phyloP scores from a whole-genome alignment of 1,284 basidiomycete species.

The Cerrena zonata region DNA sequence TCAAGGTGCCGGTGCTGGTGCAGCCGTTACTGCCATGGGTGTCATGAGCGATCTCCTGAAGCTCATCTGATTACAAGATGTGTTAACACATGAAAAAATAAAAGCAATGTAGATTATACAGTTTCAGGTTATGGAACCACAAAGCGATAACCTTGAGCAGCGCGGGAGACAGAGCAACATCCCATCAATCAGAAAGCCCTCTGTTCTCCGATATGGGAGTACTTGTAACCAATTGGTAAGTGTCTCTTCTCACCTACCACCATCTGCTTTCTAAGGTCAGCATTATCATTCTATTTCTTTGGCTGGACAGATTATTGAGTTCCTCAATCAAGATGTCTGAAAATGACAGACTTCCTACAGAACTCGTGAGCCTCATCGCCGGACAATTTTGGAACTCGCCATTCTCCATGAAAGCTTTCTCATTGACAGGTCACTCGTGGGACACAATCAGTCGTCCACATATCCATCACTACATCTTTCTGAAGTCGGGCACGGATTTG shows the following conservation, averaged over 20 bases:
- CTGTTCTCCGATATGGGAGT: no score
- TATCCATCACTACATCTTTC: neutral
- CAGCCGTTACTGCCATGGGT: slow-evolving; percentile 97
- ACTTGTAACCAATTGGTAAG: no score
- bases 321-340: no score
- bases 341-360: no score
- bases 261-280: no score
- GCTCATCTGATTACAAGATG: slow-evolving; percentile 29
- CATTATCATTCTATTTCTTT: no score
- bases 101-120: neutral
- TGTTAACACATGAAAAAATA: neutral
- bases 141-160: no score
- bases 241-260: no score
- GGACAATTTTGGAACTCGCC: neutral
- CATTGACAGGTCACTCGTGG: neutral
- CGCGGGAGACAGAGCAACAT: no score
- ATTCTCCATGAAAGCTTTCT: neutral
- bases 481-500: neutral
- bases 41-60: slow-evolving; percentile 80
- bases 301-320: no score
- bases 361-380: neutral
- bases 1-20: slow-evolving; percentile 93
- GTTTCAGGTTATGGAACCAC: no score
- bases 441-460: neutral
- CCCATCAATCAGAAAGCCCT: no score